These are phyloP conservation scores for Datura wrightii DNA, from an alignment of 257 asterid genomes.

Conservation along the genomic window DNA sequence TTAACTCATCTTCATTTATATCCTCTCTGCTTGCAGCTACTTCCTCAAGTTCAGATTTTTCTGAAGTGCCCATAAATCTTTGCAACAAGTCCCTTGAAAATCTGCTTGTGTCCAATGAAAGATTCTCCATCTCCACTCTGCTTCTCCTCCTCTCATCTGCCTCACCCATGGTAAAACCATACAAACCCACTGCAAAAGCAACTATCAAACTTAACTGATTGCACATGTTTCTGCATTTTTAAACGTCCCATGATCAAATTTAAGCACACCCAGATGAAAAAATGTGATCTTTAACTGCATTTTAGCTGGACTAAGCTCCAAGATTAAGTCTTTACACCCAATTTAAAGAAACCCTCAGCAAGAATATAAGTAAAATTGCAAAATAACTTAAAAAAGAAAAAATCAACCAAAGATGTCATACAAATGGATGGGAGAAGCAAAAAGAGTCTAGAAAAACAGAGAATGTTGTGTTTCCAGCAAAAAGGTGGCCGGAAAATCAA, in stretches of 20 bases:
- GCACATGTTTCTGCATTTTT: constrained; percentile 40
- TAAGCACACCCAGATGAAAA: constrained; percentile 46
- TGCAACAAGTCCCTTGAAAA: constrained; percentile 77
- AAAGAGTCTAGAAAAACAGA: not conserved
- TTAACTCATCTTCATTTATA: constrained; percentile 64
- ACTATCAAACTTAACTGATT: constrained; percentile 37
- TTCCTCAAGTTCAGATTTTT: constrained; percentile 38
- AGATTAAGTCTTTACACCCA: constrained; percentile 38
- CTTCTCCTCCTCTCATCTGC: constrained; percentile 49
- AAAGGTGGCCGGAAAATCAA: constrained; percentile 37
- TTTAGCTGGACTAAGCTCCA: constrained; percentile 38
- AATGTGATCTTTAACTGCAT: constrained; percentile 54
- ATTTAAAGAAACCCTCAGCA: not conserved
- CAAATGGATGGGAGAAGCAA: not conserved
- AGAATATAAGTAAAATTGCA: not conserved
- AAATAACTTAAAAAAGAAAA: not conserved
- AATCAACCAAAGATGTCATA: not conserved
- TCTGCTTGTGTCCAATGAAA: constrained; percentile 53
- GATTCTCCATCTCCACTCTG: constrained; percentile 64
- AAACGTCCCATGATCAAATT: constrained; percentile 46
- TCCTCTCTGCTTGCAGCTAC: constrained; percentile 38
- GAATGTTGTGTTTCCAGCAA: constrained; percentile 2
- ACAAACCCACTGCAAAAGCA: constrained; percentile 28
- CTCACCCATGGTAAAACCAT: constrained; percentile 56
- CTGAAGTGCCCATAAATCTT: constrained; percentile 65